Evolutionary conservation across 1,284 basidiomycete genomes (phyloP).

Genomic region (Cystobasidium slooffiae): DNA sequence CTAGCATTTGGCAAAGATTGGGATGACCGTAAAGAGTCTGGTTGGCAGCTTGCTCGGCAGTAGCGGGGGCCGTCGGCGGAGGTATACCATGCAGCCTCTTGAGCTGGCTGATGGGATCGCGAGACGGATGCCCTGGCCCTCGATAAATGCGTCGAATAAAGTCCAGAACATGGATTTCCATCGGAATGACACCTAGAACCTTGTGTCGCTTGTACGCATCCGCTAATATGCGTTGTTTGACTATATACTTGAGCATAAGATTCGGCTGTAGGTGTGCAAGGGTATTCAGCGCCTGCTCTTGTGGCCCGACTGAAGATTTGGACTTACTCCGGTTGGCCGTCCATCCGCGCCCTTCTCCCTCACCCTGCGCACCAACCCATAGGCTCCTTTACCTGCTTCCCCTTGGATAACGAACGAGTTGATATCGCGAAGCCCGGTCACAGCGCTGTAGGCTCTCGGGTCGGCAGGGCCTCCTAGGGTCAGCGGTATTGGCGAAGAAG

Average conservation of each 20-base stretch:
- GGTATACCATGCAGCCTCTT: slow-evolving; percentile 52
- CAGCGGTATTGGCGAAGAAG: slow-evolving; percentile 43
- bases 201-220: slow-evolving; percentile 99
- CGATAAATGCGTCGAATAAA: slow-evolving; percentile 70
- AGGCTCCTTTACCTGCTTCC: slow-evolving; percentile 93
- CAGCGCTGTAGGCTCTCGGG: slow-evolving; percentile 49
- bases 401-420: slow-evolving; percentile 78
- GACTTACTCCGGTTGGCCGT: slow-evolving; percentile 68
- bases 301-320: slow-evolving; percentile 60
- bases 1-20: slow-evolving; percentile 88
- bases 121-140: slow-evolving; percentile 62
- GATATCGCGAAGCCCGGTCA: slow-evolving; percentile 62
- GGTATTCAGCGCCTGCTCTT: background rate
- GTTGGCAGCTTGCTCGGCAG: slow-evolving; percentile 17
- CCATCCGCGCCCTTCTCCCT: slow-evolving; percentile 77
- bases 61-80: slow-evolving; percentile 54
- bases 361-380: slow-evolving; percentile 91
- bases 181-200: slow-evolving; percentile 91
- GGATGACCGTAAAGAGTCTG: slow-evolving; percentile 69
- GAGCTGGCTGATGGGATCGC: slow-evolving; percentile 59
- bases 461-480: slow-evolving; percentile 48
- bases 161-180: slow-evolving; percentile 97
- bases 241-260: slow-evolving; percentile 95
- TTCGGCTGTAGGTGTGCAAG: slow-evolving; percentile 57
- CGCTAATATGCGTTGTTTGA: slow-evolving; percentile 96